Conservation (phyloP, 208 protist genomes). For the Crithidia bombi region DNA sequence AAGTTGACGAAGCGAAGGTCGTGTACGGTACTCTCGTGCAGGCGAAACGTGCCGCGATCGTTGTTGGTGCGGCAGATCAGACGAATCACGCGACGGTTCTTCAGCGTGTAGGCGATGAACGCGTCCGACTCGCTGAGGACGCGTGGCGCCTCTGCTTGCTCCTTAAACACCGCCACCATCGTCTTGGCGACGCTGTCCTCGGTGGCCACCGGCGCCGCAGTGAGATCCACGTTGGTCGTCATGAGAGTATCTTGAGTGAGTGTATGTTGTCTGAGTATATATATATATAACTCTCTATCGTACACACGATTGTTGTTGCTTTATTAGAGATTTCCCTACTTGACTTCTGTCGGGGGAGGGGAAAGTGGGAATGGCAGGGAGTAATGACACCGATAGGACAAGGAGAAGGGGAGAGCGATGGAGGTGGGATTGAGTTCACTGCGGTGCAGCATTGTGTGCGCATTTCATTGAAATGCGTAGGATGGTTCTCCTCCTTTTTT, state of each 20-base stretch:
- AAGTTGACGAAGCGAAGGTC: conserved; percentile 87
- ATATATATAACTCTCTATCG: too few species aligned
- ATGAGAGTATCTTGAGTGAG: conserved; percentile 19
- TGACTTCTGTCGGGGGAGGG: too few species aligned
- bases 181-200: conserved; percentile 45
- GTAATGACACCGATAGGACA: too few species aligned
- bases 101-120: conserved; percentile 85
- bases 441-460: too few species aligned
- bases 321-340: too few species aligned
- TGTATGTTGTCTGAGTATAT: conserved; percentile 15
- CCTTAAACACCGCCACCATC: conserved; percentile 74
- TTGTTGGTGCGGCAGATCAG: conserved; percentile 70
- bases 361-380: too few species aligned
- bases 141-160: conserved; percentile 48
- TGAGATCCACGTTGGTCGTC: conserved; percentile 42
- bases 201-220: conserved; percentile 23
- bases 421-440: too few species aligned
- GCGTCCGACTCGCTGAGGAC: conserved; percentile 78
- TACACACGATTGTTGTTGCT: conserved; percentile 1
- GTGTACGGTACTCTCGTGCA: conserved; percentile 63
- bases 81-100: conserved; percentile 70
- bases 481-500: too few species aligned
- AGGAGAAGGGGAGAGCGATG: too few species aligned
- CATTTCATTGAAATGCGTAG: too few species aligned
- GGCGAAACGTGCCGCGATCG: conserved; percentile 50